Evolutionary conservation across 2,329 filamentous ascomycete genomes (phyloP), one percentile per base, ranked within the genome.

Genomic region (Geosmithia putterillii): DNA sequence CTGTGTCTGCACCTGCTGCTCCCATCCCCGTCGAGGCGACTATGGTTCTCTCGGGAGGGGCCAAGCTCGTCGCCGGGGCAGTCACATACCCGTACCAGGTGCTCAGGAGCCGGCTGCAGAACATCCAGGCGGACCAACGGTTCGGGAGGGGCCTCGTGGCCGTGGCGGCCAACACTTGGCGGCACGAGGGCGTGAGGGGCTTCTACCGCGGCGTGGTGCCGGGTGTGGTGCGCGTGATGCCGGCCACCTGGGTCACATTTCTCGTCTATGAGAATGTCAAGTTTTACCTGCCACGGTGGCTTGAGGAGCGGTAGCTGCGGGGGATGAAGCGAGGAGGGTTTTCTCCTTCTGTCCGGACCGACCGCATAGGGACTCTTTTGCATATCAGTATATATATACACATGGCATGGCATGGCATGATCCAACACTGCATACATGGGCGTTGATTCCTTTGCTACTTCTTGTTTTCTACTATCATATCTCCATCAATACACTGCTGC

Each of bases 51-150:
- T 92, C 86, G 36, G 86, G 83, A 21, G 63, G 78, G 3, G 82
- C 86, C 40, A 98, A 98, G 65, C 70, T 95, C 20, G 79, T 94
- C 50, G 90, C 92, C 1, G 88, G 88, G n/a, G 82, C 81, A 21
- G 79, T 81, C 43, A 95, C 90, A 7, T 98, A 96, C 58, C 92
- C 92, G 2, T 94, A 95, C 59, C 92, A 96, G 64, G 88, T 96
- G 22, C 74, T 98, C 41, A 73, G 92, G 47, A 86, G 86, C 50
- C 73, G 92, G 38, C 66, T 98, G 60, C 92, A 98, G 67, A 89
- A 86, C 45, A 94, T 95, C 61, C 74, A 92, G 59, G 85, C 87
- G 3, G 81, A 84, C 39, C 69, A 74, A 51, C 69, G 74, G 39
- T 95, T 94, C 57, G 81, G 76, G 1, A 77, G 78, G 38, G 80